Percentiles rank a stretch among this genome's conserved stretches.
Evolutionary conservation across 208 protist genomes (phyloP).

Genomic region (Crithidia sp.): DNA sequence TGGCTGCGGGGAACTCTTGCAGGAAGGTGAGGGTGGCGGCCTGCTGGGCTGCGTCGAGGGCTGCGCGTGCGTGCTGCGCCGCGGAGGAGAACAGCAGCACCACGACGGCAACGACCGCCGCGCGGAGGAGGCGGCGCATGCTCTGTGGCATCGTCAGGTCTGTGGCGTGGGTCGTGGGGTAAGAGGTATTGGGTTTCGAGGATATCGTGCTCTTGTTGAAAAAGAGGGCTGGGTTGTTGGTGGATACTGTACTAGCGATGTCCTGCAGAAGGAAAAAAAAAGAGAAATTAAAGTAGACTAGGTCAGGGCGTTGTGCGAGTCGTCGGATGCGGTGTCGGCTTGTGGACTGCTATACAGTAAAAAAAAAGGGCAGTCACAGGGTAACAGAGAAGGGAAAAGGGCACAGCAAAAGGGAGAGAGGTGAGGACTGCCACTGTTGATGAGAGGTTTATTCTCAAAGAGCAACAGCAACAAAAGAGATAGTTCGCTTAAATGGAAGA

Average conservation of each 20-base stretch:
- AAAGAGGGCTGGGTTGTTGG: too few relatives aligned
- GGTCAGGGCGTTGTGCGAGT: too few relatives aligned
- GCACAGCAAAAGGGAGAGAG: neutral
- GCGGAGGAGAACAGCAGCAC: constrained; percentile 7
- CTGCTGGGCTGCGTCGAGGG: neutral
- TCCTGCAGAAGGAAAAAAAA: neutral
- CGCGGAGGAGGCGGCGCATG: neutral
- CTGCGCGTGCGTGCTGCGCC: neutral
- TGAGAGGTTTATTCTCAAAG: neutral
- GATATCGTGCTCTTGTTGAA: too few relatives aligned
- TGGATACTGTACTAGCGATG: too few relatives aligned
- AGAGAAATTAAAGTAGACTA: neutral
- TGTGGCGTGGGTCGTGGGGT: too few relatives aligned
- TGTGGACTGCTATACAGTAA: too few relatives aligned
- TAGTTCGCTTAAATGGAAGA: too few relatives aligned
- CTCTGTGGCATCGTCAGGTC: neutral
- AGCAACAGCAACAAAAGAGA: neutral
- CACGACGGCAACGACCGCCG: constrained; percentile 3
- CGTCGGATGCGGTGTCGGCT: too few relatives aligned
- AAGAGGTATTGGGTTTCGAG: too few relatives aligned
- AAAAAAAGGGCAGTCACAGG: neutral
- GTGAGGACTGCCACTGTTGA: neutral
- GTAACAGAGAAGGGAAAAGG: neutral
- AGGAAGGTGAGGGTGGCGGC: constrained; percentile 2
- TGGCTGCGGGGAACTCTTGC: neutral